Conservation (phyloP, 176 grass and related monocot species). For the Zizania latifolia region DNA sequence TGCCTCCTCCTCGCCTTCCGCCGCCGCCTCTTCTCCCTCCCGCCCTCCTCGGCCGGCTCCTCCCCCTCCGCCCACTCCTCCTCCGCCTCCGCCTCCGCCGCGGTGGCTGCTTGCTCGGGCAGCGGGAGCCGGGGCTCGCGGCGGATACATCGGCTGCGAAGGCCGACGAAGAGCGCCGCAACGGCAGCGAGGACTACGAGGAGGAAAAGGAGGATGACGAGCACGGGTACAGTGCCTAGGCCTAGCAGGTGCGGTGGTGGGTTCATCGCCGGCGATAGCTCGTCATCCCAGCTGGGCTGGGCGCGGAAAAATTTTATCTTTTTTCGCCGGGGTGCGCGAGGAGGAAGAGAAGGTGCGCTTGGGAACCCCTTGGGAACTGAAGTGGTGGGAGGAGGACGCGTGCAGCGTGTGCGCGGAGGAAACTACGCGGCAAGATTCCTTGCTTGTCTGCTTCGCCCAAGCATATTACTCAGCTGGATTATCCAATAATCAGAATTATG, state of each 20-base stretch:
- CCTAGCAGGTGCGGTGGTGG: constrained; percentile 6
- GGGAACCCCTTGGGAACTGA: too few relatives aligned
- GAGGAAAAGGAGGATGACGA: constrained; percentile 14
- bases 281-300: constrained; percentile 37
- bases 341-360: not conserved
- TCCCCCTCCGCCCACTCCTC: not conserved
- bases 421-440: too few relatives aligned
- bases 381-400: not conserved
- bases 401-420: too few relatives aligned
- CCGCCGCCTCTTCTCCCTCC: constrained; percentile 19
- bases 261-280: constrained; percentile 43
- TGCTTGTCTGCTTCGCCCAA: too few relatives aligned
- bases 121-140: not conserved
- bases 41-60: not conserved
- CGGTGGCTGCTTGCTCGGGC: not conserved
- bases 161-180: not conserved
- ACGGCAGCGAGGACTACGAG: not conserved
- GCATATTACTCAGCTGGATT: too few relatives aligned
- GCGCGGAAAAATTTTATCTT: not conserved
- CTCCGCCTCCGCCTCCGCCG: not conserved
- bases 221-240: not conserved
- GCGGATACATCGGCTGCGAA: not conserved
- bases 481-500: too few relatives aligned
- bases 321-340: not conserved
- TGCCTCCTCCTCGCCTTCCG: constrained; percentile 47